phyloP scores from a whole-genome alignment of 768 basidiomycete species.

The Suillus fuscotomentosus region DNA sequence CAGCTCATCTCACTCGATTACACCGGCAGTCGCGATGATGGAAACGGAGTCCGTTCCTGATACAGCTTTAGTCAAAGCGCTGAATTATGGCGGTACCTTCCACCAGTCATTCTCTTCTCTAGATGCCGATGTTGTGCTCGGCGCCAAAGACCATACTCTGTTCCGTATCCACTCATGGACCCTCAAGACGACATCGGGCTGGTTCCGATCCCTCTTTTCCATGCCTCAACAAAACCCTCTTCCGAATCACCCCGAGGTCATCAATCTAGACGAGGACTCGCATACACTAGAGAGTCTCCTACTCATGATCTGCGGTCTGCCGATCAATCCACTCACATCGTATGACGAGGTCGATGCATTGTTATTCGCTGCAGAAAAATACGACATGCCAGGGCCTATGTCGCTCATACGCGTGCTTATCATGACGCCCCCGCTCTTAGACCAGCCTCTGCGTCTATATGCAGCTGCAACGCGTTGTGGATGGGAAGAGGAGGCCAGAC shows the following conservation, averaged over 20 bases:
- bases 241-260: constrained; percentile 29
- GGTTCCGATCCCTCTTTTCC: constrained; percentile 61
- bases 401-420: constrained; percentile 60
- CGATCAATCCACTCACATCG: constrained; percentile 45
- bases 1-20: neutral
- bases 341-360: constrained; percentile 56
- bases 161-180: constrained; percentile 62
- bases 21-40: constrained; percentile 11
- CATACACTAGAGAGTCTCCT: constrained; percentile 54
- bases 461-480: constrained; percentile 54
- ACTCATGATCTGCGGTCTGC: constrained; percentile 60
- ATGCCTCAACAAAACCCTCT: constrained; percentile 41
- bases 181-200: constrained; percentile 64
- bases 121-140: constrained; percentile 59
- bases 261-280: constrained; percentile 58
- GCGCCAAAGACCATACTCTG: constrained; percentile 47
- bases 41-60: neutral
- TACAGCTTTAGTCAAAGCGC: neutral
- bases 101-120: constrained; percentile 52
- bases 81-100: neutral
- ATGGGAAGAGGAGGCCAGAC: constrained; percentile 55
- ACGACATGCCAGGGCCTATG: constrained; percentile 65
- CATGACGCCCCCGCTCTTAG: constrained; percentile 48
- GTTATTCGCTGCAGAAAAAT: constrained; percentile 66
- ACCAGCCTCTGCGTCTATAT: constrained; percentile 53